Conservation (phyloP, 805 yeast species). For the Wickerhamomyces hampshirensis region DNA sequence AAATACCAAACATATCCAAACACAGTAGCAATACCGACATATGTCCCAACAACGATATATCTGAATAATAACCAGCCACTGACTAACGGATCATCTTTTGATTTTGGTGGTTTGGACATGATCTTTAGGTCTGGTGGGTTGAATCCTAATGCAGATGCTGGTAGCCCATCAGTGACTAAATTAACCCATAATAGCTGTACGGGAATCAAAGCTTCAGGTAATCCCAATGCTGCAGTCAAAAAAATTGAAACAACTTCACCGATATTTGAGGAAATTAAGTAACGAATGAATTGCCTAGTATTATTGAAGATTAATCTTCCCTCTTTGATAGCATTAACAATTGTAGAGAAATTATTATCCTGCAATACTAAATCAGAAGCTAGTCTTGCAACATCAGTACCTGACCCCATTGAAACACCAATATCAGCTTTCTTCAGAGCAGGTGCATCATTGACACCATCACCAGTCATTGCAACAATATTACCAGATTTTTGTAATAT, state of each 20-base stretch:
- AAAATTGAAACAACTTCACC: slow-evolving; percentile 55
- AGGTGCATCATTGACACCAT: slow-evolving; percentile 64
- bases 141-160: slow-evolving; percentile 55
- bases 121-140: slow-evolving; percentile 36
- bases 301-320: slow-evolving; percentile 44
- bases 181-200: slow-evolving; percentile 56
- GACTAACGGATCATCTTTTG: slow-evolving; percentile 33
- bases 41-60: slow-evolving; percentile 34
- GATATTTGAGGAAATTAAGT: slow-evolving; percentile 47
- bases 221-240: slow-evolving; percentile 48
- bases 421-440: slow-evolving; percentile 59
- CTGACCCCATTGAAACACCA: slow-evolving; percentile 61
- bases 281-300: slow-evolving; percentile 37
- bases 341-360: slow-evolving; percentile 52
- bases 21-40: slow-evolving; percentile 38
- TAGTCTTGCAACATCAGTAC: slow-evolving; percentile 56
- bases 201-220: slow-evolving; percentile 50
- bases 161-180: slow-evolving; percentile 53
- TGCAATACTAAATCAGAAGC: slow-evolving; percentile 55
- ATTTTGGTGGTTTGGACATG: slow-evolving; percentile 34
- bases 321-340: slow-evolving; percentile 51
- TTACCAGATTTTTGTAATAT: slow-evolving; percentile 41
- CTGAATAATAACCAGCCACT: slow-evolving; percentile 34
- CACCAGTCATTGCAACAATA: slow-evolving; percentile 61
- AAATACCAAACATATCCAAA: slow-evolving; percentile 39